These are phyloP conservation scores for Coemansia sp. DNA, from an alignment of 192 early-diverging fungal genomes.

Conservation along the genomic window DNA sequence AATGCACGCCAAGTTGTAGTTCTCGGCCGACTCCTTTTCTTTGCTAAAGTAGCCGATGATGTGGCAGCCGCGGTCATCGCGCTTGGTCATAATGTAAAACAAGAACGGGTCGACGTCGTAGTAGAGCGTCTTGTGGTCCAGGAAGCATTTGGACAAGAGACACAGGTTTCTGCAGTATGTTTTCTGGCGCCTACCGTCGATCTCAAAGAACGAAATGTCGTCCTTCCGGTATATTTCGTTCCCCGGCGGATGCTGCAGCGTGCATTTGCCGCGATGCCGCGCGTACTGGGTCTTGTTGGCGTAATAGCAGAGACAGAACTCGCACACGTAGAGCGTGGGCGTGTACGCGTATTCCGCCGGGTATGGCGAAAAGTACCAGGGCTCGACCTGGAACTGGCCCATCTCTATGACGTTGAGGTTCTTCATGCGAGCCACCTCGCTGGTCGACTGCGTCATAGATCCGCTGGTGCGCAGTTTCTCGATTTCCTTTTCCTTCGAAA, in stretches of 20 bases:
- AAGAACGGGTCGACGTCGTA: conserved; percentile 99
- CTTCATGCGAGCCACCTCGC: conserved; percentile 92
- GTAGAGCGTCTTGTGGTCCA: conserved; percentile 99
- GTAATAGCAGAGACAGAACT: conserved; percentile 91
- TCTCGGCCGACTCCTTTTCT: conserved; percentile 95
- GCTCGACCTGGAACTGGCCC: conserved; percentile 88
- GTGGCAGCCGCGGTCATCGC: conserved; percentile 85
- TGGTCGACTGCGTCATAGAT: conserved; percentile 96
- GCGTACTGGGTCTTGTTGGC: conserved; percentile 72
- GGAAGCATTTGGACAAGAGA: conserved; percentile 92
- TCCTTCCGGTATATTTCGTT: conserved; percentile 98
- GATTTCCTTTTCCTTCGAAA: conserved; percentile 95
- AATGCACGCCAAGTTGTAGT: conserved; percentile 99
- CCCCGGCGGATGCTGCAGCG: conserved; percentile 93
- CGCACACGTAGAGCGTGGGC: conserved; percentile 88
- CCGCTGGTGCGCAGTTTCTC: conserved; percentile 92
- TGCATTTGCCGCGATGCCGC: conserved; percentile 86
- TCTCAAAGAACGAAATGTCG: conserved; percentile 95
- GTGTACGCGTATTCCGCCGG: conserved; percentile 83
- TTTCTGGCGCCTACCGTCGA: conserved; percentile 94
- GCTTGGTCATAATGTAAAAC: conserved; percentile 93
- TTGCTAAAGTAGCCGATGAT: conserved; percentile 99
- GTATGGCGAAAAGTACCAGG: conserved; percentile 99
- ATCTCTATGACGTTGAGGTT: conserved; percentile 93
- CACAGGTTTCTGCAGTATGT: conserved; percentile 95